Evolutionary conservation across 2,329 filamentous ascomycete species (phyloP), one percentile per base, ranked within the genome.

Genomic region (Pyrenophora seminiperda): DNA sequence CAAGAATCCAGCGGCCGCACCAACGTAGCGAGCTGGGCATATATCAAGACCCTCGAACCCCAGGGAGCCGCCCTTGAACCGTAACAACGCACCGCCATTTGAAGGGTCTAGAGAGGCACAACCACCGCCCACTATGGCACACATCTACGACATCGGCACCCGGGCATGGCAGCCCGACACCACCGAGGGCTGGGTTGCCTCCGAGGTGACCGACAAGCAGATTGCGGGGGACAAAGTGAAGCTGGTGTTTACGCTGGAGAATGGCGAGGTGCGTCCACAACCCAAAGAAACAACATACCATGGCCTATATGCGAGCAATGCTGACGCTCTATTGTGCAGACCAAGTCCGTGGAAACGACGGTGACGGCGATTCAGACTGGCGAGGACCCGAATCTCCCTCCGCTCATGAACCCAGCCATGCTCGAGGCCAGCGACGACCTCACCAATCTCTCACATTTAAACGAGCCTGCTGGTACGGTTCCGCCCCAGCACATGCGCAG

Each of bases 381-480:
- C 72, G 89, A 86, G 69, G 87, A 92, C 76, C 78, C 87, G 44
- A 85, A 85, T 49, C 81, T 99, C 58, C 94, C 94, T 39, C 94
- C 94, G 41, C 77, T 99, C 66, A 97, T 97, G 91, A 99, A 99
- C 75, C 94, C 94, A 61, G 84, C 93, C 43, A 95, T 97, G 85
- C 88, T 99, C 62, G 94, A 99, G 82, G 94, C 94, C 64, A 97
- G 92, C 78, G 94, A 99, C 77, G 94, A 99, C 75, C 78, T 99
- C 67, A 99, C 94, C 59, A 97, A 96, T 74, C 76, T 99, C 61
- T 99, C 94, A 63, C 92, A 99, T 84, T 79, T 99, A 56, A 99
- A 99, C 78, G 94, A 99, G 76, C 94, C 94, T 70, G 94, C 94
- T 74, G 92, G 91, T 96, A 86, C 64, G 81, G 38, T 47, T 27